Base-by-base conservation (phyloP, 306 rosid species). In the Pyrus betulifolia region DNA sequence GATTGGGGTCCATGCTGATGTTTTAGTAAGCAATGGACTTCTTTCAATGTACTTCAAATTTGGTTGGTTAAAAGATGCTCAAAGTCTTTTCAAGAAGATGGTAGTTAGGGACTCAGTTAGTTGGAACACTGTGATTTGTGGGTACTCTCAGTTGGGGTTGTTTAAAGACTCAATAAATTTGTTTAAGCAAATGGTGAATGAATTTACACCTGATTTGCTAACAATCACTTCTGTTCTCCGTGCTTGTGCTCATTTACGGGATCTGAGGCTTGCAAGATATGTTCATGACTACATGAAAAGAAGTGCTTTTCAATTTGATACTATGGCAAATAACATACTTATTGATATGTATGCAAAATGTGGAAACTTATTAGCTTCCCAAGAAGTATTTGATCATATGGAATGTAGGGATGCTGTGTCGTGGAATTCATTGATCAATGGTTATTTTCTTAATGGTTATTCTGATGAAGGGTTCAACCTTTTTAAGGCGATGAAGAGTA, bases 101-200 rank as follows among this genome's bases (percentile, higher is more conserved):
- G 75, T 62, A 12, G 81, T 70, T 0, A 86, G 88, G 81, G 91
- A 82, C 73, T 77, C 80, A 4, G 85, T 91, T 31, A 83, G 91
- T 6, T 91, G 90, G 91, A 91, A 91, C 4, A 62, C 94, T 74
- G 69, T 91, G 78, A 78, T 91, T 82, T 89, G 87, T 71, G 91
- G 87, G 73, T 88, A 89, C 33, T 78, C 80, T 60, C 88, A 76
- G 30, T 67, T 72, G 51, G 81, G 81, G 63, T 17, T 54, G 27
- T 69, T 75, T 38, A 83, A 76, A 67, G 78, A 66, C 55, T 72
- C 86, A 12, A 51, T n/a, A n/a, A n/a, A n/a, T n/a, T n/a, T n/a
- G n/a, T n/a, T n/a, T n/a, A n/a, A n/a, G n/a, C n/a, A n/a, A n/a
- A n/a, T n/a, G n/a, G n/a, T n/a, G n/a, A n/a, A n/a, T n/a, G n/a